phyloP scores from a whole-genome alignment of 805 yeast genomes.

The Pichia insulana region DNA sequence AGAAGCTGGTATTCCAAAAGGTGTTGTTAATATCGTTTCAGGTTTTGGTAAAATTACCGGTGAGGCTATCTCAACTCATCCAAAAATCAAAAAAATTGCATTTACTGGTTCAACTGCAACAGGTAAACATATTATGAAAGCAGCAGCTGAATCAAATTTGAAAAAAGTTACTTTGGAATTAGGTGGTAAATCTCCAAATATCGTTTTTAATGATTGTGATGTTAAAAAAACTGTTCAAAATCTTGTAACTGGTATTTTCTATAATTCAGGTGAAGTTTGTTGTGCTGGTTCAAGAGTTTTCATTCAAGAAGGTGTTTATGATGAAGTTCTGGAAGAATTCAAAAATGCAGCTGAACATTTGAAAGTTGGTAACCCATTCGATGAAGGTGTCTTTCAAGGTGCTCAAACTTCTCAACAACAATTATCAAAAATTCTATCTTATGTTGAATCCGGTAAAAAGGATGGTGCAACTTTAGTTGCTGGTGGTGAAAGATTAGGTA shows the following conservation, averaged over 20 bases:
- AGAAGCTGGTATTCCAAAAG: slow-evolving; percentile 86
- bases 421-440: slow-evolving; percentile 54
- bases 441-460: slow-evolving; percentile 53
- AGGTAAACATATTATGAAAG: slow-evolving; percentile 64
- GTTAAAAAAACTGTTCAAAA: slow-evolving; percentile 54
- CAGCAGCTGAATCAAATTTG: slow-evolving; percentile 56
- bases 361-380: slow-evolving; percentile 76
- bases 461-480: slow-evolving; percentile 66
- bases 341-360: slow-evolving; percentile 37
- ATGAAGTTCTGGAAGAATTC: slow-evolving; percentile 52
- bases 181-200: slow-evolving; percentile 88
- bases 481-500: slow-evolving; percentile 74
- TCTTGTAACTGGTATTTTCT: slow-evolving; percentile 69
- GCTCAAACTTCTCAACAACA: slow-evolving; percentile 66
- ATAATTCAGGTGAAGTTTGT: slow-evolving; percentile 89
- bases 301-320: slow-evolving; percentile 64
- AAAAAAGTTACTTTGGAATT: slow-evolving; percentile 78
- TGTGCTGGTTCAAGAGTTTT: slow-evolving; percentile 87
- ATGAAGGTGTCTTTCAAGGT: slow-evolving; percentile 61
- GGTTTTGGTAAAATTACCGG: slow-evolving; percentile 87
- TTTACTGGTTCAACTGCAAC: slow-evolving; percentile 93
- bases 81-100: slow-evolving; percentile 79
- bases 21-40: slow-evolving; percentile 79
- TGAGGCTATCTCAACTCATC: slow-evolving; percentile 68
- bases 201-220: slow-evolving; percentile 71